Evolutionary conservation across 192 early-diverging fungal species (phyloP), one percentile per base, ranked within the genome.

Genomic region (Haplosporangium gracile): DNA sequence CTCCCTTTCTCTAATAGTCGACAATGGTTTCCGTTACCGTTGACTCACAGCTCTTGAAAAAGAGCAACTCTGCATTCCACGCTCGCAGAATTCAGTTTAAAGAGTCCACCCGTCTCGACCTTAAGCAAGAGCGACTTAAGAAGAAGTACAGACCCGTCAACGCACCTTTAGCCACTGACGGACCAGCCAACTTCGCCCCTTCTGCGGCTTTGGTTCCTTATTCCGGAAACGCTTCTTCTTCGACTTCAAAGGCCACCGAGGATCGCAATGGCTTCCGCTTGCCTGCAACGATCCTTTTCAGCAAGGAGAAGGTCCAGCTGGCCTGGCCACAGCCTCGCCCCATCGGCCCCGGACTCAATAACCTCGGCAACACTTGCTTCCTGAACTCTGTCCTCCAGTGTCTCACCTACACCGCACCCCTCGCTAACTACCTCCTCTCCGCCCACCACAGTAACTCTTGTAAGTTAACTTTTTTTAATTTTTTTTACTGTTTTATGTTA

Each of bases 371-470:
- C 72, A 95, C 95, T 5, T 97, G 96, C 75, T 97, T 95, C 77
- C 78, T 95, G n/a, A 97, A 97, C 87, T 93, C 95, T 11, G 92
- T 94, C 2, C 89, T 97, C 29, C 94, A 97, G 80, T 95, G 94
- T 76, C 88, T 97, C 74, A 94, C 93, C 22, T 95, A 96, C 86
- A 94, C 95, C 11, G 92, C 96, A 47, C 91, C 94, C 4, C 83
- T 97, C 40, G 92, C 93, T 42, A 93, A 96, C 78, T 93, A 93
- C 74, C 77, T 96, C 45, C 89, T 95, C 40, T 74, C 88, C 24
- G 88, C 89, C 49, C 89, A 90, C 34, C 95, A 96, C 85, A 90
- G 89, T 63, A 78, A 78, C 39, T 85, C 91, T 38, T 95, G 95
- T 88, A 93, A 91, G 79, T 88, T 18, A 69, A 7, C 18, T 69